Base-by-base conservation (phyloP, 768 basidiomycete genomes). In the Boletales sp. region DNA sequence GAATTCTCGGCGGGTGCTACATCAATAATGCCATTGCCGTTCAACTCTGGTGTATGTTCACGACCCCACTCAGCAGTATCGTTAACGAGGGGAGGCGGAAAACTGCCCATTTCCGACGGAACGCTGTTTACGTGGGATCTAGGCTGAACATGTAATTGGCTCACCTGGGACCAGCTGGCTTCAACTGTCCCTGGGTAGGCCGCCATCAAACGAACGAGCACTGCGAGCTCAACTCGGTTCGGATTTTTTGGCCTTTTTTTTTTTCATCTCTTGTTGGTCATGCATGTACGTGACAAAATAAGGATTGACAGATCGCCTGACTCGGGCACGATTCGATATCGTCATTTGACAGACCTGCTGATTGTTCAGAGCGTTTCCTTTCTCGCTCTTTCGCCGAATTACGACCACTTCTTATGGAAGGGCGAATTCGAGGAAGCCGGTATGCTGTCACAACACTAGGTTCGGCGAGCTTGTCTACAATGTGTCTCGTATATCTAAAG, bases 81-180 rank as follows among this genome's bases (percentile, higher is more conserved):
- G 2, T n/a, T 37, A 17, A 31, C 28, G 30, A 28, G 32, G n/a
- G n/a, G 25, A 34, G 18, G 34, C 32, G 15, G 25, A 35, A 28
- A 14, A 56, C 38, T 33, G 41, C 48, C 21, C 36, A 33, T 33
- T 33, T 43, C 35, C 46, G 46, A 54, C 35, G 36, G 12, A 36
- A 44, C 30, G 25, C 14, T 44, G n/a, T 40, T 57, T 63, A 57
- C 55, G 53, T 52, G 25, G 25, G 7, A 28, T 28, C 25, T 6
- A 28, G 25, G 25, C 25, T 30, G 9, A 48, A 51, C 33, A 49
- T 61, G 58, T 64, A 61, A 64, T 61, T 49, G 53, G 50, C 47
- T 50, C 46, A 17, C 25, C 25, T 28, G 25, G 25, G 6, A 28
- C 5, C 25, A 28, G 25, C 25, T 28, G 25, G 25, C 25, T 7